Evolutionary conservation across 768 basidiomycete genomes (phyloP).

Genomic region (Filobasidium floriforme): DNA sequence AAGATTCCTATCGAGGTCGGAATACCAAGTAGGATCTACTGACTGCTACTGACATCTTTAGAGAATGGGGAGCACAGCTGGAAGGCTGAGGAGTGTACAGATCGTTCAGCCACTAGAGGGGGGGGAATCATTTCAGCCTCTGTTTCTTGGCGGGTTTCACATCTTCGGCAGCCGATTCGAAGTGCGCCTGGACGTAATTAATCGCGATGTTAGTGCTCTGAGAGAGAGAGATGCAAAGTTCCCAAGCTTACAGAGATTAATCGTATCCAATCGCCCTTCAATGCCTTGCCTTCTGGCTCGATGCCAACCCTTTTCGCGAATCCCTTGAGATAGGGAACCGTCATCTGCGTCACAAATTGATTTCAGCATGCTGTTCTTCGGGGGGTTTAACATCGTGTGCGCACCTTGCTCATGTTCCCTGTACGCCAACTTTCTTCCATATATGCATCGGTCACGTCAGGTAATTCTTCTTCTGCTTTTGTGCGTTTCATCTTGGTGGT

Average conservation of each 20-base stretch:
- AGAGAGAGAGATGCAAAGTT: not conserved
- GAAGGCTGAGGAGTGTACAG: too few relatives aligned
- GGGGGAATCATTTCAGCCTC: too few relatives aligned
- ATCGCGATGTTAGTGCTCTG: not conserved
- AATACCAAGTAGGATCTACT: too few relatives aligned
- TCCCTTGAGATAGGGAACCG: constrained; percentile 72
- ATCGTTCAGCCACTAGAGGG: too few relatives aligned
- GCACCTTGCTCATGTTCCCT: constrained; percentile 61
- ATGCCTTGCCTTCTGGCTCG: constrained; percentile 2
- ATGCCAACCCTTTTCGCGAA: not conserved
- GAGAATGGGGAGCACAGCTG: too few relatives aligned
- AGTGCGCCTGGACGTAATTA: not conserved
- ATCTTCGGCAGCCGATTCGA: not conserved
- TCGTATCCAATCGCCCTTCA: constrained; percentile 2
- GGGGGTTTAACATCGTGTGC: constrained; percentile 9
- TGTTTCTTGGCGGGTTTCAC: constrained; percentile 7
- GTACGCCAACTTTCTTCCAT: constrained; percentile 59
- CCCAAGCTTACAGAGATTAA: not conserved
- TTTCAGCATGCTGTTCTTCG: constrained; percentile 14
- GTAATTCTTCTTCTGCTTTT: constrained; percentile 8
- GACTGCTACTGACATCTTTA: too few relatives aligned
- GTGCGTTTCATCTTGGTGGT: constrained; percentile 57
- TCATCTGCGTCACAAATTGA: constrained; percentile 51
- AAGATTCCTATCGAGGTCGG: too few relatives aligned
- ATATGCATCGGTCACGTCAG: constrained; percentile 53